Base-by-base conservation (phyloP, 176 grass and related monocot genomes). In the Eleusine coracana region DNA sequence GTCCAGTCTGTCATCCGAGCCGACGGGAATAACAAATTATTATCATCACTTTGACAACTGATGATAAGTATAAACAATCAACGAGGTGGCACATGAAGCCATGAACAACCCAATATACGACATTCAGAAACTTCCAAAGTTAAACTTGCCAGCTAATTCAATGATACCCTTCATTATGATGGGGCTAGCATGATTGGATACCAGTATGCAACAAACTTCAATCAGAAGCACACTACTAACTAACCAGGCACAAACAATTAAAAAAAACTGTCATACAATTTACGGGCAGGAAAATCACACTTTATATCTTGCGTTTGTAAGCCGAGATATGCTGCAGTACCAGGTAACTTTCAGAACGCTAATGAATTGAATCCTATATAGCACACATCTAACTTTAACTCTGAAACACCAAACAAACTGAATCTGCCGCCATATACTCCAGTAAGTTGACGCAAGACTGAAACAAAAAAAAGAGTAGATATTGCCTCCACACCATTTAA, bases 371-470 rank as follows among this genome's bases (percentile, higher is more conserved):
- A 75, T 79, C 68, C 74, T 79, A 79, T 70, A 56, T 56, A 74
- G 83, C 68, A 86, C 68, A 86, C 44, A 63, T 75, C 79, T 86
- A 90, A 78, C 60, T 83, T 31, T n/a, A 66, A 51, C 69, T 67
- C 80, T 62, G 73, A 78, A 82, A 90, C 80, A 85, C 28, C 40
- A 58, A 82, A 73, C 28, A 82, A 85, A 59, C 83, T 72, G 73
- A 21, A 45, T 21, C 10, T 76, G 40, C 38, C 61, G 41, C 51
- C 39, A 73, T 51, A 46, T 73, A 73, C 60, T 52, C 58, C 51
- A 56, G 52, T 54, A 52, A 15, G 66, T 73, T 65, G 38, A 74
- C 23, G 10, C 69, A 83, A 69, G 2, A 76, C 28, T 46, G 28
- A 74, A 62, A 25, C 38, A 36, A 69, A 86, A 78, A 73, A 41